These are phyloP conservation scores for Phytophthora constricta DNA, from an alignment of 352 stramenopile species.

Conservation along the genomic window DNA sequence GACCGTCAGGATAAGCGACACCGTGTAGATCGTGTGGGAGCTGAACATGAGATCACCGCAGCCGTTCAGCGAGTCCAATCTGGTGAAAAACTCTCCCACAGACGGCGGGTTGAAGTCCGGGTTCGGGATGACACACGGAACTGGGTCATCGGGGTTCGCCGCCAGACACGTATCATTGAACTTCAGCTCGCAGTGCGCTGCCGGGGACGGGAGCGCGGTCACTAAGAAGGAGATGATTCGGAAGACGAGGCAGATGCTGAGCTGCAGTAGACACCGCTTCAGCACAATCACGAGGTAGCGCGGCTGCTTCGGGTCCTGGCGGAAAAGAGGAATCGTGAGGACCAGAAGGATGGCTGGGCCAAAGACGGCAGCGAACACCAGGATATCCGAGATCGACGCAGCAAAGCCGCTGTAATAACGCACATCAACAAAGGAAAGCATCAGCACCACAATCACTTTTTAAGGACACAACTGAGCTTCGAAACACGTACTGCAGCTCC, in stretches of 20 bases:
- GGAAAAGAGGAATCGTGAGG: conserved; percentile 67
- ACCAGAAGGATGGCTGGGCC: conserved; percentile 74
- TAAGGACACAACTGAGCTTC: neutral
- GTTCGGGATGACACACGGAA: conserved; percentile 69
- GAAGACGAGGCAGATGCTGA: conserved; percentile 76
- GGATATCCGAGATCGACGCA: conserved; percentile 67
- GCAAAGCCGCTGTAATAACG: conserved; percentile 36
- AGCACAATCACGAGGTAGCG: conserved; percentile 83
- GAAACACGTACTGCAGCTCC: conserved; percentile 53
- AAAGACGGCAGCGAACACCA: conserved; percentile 82
- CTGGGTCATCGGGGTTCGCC: conserved; percentile 56
- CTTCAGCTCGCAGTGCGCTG: conserved; percentile 75
- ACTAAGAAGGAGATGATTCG: conserved; percentile 84
- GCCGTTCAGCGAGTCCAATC: conserved; percentile 82
- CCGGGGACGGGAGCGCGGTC: conserved; percentile 71
- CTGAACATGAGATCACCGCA: conserved; percentile 94
- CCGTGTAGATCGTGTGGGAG: conserved; percentile 92
- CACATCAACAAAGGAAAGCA: conserved; percentile 1
- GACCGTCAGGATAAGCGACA: conserved; percentile 86
- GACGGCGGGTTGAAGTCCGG: conserved; percentile 74
- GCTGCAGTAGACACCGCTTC: conserved; percentile 82
- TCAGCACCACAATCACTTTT: neutral
- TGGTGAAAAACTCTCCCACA: conserved; percentile 60
- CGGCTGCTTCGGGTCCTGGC: conserved; percentile 64
- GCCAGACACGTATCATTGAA: conserved; percentile 69